Percentiles rank a stretch among this genome's conserved stretches.
Conservation (phyloP, 331 rosid genomes). For the Pyracantha coccinea region DNA sequence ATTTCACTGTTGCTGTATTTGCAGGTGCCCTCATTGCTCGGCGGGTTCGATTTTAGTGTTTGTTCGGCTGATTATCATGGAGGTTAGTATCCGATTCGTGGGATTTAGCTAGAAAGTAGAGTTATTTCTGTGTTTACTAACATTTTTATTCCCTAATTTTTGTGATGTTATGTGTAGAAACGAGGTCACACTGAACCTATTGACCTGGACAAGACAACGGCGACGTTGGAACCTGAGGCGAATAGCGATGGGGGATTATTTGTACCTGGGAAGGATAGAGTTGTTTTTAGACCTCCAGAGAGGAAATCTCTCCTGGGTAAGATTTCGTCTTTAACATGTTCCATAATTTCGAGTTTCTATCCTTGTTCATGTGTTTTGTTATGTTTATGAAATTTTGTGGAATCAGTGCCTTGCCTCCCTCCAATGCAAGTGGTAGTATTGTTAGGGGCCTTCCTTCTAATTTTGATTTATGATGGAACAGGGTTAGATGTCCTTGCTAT, state of each 20-base stretch:
- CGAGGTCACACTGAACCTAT: slow-evolving; percentile 27
- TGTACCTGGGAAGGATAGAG: slow-evolving; percentile 72
- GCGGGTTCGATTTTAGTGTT: neutral
- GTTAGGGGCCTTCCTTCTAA: neutral
- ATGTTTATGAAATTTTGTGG: neutral
- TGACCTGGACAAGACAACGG: slow-evolving; percentile 48
- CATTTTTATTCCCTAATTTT: neutral
- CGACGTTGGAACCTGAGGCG: slow-evolving; percentile 59
- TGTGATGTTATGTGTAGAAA: slow-evolving; percentile 23
- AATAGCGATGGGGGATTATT: slow-evolving; percentile 42
- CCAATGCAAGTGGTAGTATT: neutral
- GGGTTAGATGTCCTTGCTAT: slow-evolving; percentile 86
- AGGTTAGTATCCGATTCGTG: neutral
- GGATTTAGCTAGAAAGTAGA: neutral
- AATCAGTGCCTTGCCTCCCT: neutral
- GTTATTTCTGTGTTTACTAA: neutral
- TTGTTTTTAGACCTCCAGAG: slow-evolving; percentile 54
- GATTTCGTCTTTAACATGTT: too few relatives aligned
- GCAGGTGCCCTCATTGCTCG: neutral
- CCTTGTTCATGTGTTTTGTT: neutral
- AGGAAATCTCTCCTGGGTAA: slow-evolving; percentile 68
- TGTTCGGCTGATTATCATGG: neutral
- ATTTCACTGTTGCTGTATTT: neutral
- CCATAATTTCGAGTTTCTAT: neutral
- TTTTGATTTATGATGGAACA: slow-evolving; percentile 19